phyloP scores from a whole-genome alignment of 768 basidiomycete species.

The Antrodiella citrinella region DNA sequence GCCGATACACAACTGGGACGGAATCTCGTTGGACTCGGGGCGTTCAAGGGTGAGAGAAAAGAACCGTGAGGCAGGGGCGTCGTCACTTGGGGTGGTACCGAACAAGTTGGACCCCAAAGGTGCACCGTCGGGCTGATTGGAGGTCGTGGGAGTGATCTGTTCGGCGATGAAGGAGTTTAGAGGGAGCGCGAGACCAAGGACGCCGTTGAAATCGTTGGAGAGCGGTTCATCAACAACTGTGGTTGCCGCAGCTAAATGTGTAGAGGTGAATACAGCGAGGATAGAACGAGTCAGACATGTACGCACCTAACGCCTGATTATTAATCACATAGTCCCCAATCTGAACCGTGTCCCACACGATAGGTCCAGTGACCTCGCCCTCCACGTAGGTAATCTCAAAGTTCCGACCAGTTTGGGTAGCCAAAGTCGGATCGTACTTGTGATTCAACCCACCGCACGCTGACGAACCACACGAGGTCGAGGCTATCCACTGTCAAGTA shows the following conservation, averaged over 20 bases:
- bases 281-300: background rate
- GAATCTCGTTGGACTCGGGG: conserved; percentile 50
- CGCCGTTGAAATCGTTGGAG: conserved; percentile 47
- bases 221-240: conserved; percentile 51
- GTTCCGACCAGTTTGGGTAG: conserved; percentile 31
- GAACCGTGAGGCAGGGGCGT: conserved; percentile 55
- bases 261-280: background rate
- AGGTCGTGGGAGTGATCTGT: conserved; percentile 38
- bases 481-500: conserved; percentile 81
- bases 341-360: conserved; percentile 60
- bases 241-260: conserved; percentile 47
- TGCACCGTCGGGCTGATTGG: conserved; percentile 55
- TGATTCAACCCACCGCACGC: conserved; percentile 44
- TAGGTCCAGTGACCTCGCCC: conserved; percentile 51
- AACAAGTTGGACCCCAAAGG: conserved; percentile 64
- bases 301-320: conserved; percentile 64
- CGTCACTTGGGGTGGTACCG: conserved; percentile 44
- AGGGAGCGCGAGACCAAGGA: conserved; percentile 72
- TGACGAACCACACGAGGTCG: conserved; percentile 50
- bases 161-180: conserved; percentile 58
- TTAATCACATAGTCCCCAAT: conserved; percentile 58
- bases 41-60: conserved; percentile 60
- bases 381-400: conserved; percentile 53
- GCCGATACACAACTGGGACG: conserved; percentile 62
- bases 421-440: conserved; percentile 53